Conservation (phyloP, 225 moss, liverwort and hornwort genomes). For the Bryum argenteum region DNA sequence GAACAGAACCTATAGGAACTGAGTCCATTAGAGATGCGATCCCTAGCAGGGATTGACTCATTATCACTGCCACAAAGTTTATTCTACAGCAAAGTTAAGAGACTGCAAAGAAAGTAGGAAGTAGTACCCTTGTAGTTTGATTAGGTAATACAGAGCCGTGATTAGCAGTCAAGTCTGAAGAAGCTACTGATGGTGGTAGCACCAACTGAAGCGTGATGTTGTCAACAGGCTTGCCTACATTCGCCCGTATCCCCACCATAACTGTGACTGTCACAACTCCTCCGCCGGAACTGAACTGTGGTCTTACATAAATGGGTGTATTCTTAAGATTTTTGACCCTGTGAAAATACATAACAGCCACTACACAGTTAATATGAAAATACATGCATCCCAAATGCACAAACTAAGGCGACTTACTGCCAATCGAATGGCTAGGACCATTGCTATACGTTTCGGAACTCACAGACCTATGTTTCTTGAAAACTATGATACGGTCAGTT, state of each 20-base stretch:
- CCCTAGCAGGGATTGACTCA: background rate
- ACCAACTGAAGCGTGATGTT: constrained; percentile 76
- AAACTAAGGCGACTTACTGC: background rate
- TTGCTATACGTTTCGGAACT: constrained; percentile 1
- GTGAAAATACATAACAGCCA: constrained; percentile 20
- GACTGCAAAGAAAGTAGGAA: constrained; percentile 11
- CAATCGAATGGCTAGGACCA: constrained; percentile 11
- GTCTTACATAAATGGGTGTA: constrained; percentile 90
- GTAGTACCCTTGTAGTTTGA: constrained; percentile 73
- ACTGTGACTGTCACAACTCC: constrained; percentile 84
- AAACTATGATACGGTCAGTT: background rate
- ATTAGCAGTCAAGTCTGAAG: constrained; percentile 81
- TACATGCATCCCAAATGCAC: background rate
- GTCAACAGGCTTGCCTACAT: constrained; percentile 89
- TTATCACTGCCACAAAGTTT: constrained; percentile 14
- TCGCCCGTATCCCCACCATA: constrained; percentile 84
- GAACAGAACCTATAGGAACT: constrained; percentile 5
- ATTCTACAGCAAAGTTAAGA: constrained; percentile 6
- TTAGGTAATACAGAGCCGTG: constrained; percentile 79
- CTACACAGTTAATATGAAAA: constrained; percentile 8
- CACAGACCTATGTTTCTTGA: background rate
- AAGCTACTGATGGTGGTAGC: constrained; percentile 76
- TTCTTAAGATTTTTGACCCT: constrained; percentile 89
- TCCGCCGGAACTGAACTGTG: constrained; percentile 82
- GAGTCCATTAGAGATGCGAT: background rate